Conservation (phyloP, 352 stramenopile genomes). For the Phytopythium ostracodes region DNA sequence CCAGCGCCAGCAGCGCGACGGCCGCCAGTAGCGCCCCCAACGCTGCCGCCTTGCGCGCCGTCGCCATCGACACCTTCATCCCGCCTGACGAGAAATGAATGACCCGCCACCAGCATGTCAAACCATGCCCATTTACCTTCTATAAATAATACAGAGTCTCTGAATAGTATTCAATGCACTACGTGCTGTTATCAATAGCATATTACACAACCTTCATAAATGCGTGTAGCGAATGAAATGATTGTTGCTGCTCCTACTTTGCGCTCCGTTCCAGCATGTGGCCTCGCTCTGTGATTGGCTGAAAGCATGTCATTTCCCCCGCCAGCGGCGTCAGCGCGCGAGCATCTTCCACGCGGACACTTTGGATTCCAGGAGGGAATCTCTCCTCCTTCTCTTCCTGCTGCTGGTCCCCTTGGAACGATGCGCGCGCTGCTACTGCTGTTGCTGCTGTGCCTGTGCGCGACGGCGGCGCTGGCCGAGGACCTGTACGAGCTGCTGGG, state of each 20-base stretch:
- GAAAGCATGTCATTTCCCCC: background rate
- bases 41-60: background rate
- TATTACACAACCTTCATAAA: background rate
- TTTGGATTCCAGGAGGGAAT: too few species aligned
- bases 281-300: conserved; percentile 1
- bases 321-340: background rate
- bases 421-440: conserved; percentile 23
- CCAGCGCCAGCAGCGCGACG: conserved; percentile 2
- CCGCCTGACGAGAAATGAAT: background rate
- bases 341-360: background rate
- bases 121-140: background rate
- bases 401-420: background rate
- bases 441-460: conserved; percentile 38
- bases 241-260: background rate
- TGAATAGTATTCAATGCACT: too few species aligned
- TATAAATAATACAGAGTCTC: background rate
- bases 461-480: conserved; percentile 33
- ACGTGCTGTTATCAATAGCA: too few species aligned
- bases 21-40: conserved; percentile 4
- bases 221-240: background rate
- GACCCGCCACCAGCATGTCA: background rate
- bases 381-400: too few species aligned
- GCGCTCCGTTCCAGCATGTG: background rate
- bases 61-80: conserved; percentile 1
- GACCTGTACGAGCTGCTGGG: conserved; percentile 71